These are phyloP conservation scores for Acacia confusa DNA, from an alignment of 306 rosid genomes.

Conservation along the genomic window DNA sequence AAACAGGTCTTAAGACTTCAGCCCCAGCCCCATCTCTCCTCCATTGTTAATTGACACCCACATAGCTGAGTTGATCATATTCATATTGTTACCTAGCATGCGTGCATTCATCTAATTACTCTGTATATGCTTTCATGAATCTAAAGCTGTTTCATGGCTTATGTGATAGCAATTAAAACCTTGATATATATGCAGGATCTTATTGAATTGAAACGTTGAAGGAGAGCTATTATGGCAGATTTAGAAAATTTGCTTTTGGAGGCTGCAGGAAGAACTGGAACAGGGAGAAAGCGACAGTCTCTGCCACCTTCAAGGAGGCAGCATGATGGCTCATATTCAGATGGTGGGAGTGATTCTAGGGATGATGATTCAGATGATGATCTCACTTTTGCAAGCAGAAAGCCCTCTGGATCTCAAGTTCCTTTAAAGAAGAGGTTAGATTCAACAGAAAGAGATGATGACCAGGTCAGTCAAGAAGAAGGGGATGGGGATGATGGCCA, in stretches of 20 bases:
- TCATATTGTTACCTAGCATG: slow-evolving; percentile 8
- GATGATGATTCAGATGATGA: slow-evolving; percentile 80
- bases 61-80: neutral
- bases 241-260: slow-evolving; percentile 80
- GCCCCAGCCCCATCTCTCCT: neutral
- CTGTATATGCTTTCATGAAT: neutral
- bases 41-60: neutral
- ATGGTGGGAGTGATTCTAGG: slow-evolving; percentile 78
- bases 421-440: slow-evolving; percentile 90
- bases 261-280: slow-evolving; percentile 90
- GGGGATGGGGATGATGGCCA: slow-evolving; percentile 54
- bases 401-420: slow-evolving; percentile 64
- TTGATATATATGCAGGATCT: slow-evolving; percentile 30
- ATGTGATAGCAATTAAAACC: slow-evolving; percentile 2
- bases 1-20: neutral
- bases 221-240: slow-evolving; percentile 61
- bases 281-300: slow-evolving; percentile 68
- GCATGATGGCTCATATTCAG: slow-evolving; percentile 68
- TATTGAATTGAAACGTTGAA: slow-evolving; percentile 12
- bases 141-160: neutral
- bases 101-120: neutral
- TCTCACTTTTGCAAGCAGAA: slow-evolving; percentile 49
- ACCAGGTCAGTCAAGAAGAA: slow-evolving; percentile 74
- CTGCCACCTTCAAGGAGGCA: slow-evolving; percentile 58
- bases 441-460: slow-evolving; percentile 69